A percentile compares a stretch with the other conserved stretches of the same genome.
phyloP scores from a whole-genome alignment of 371 early-diverging fungal species.

The Mortierella sp. region DNA sequence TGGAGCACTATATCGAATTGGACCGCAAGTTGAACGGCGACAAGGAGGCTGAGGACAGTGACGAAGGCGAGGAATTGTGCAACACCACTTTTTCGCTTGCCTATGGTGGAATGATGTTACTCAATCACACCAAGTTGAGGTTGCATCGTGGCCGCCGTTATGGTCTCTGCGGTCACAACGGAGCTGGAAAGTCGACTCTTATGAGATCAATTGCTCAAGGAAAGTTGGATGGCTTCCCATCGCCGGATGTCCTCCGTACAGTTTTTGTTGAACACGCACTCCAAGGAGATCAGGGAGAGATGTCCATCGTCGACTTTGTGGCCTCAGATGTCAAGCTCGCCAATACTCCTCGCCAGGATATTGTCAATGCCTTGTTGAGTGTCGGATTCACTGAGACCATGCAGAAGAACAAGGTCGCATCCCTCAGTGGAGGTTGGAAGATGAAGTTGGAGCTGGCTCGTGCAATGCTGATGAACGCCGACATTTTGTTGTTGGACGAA shows the following conservation, averaged over 20 bases:
- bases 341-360: constrained; percentile 59
- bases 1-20: constrained; percentile 53
- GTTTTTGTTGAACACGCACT: constrained; percentile 80
- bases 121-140: constrained; percentile 81
- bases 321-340: constrained; percentile 62
- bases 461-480: constrained; percentile 84
- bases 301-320: constrained; percentile 72
- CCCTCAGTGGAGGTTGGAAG: constrained; percentile 91
- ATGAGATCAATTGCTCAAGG: constrained; percentile 82
- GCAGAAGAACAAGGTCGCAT: constrained; percentile 65
- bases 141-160: constrained; percentile 83
- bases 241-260: constrained; percentile 72
- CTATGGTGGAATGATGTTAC: constrained; percentile 85
- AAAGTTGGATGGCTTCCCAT: constrained; percentile 81
- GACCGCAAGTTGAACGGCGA: constrained; percentile 58
- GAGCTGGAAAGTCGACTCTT: constrained; percentile 90
- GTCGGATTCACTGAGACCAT: constrained; percentile 77
- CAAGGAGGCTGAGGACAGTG: constrained; percentile 58
- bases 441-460: constrained; percentile 88
- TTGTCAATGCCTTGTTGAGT: constrained; percentile 64
- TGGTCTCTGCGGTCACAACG: constrained; percentile 87
- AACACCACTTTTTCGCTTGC: constrained; percentile 81
- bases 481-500: constrained; percentile 89
- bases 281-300: constrained; percentile 75
- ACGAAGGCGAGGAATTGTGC: constrained; percentile 79